phyloP scores from a whole-genome alignment of 352 stramenopile species.

The Plasmopara halstedii region DNA sequence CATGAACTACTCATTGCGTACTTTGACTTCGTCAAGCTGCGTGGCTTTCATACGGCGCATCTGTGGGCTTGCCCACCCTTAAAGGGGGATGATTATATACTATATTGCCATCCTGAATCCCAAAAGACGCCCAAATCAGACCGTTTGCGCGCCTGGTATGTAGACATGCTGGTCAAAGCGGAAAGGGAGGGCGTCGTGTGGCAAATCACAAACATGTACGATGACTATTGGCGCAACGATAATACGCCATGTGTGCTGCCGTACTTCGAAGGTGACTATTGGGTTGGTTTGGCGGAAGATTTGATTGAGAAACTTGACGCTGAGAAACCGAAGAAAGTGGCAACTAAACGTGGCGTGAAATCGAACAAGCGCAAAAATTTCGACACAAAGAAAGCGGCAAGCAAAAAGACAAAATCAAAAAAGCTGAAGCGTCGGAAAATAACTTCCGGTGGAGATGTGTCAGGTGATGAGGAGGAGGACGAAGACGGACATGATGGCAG shows the following conservation, averaged over 20 bases:
- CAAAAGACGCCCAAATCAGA: slow-evolving; percentile 99
- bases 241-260: slow-evolving; percentile 78
- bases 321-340: slow-evolving; percentile 70
- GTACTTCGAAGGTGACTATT: slow-evolving; percentile 87
- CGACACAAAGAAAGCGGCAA: slow-evolving; percentile 54
- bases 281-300: slow-evolving; percentile 81
- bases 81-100: slow-evolving; percentile 99
- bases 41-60: slow-evolving; percentile 97
- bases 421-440: slow-evolving; percentile 71
- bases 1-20: slow-evolving; percentile 98
- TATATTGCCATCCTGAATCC: slow-evolving; percentile 98
- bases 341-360: slow-evolving; percentile 40
- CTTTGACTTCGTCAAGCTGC: slow-evolving; percentile 95
- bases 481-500: slow-evolving; percentile 34
- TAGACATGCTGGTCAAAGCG: slow-evolving; percentile 84
- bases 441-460: slow-evolving; percentile 21
- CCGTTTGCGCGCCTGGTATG: slow-evolving; percentile 95
- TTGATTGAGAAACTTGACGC: slow-evolving; percentile 86
- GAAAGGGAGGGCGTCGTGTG: slow-evolving; percentile 87
- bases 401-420: slow-evolving; percentile 74
- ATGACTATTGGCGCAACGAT: slow-evolving; percentile 90
- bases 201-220: slow-evolving; percentile 95
- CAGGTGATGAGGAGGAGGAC: slow-evolving; percentile 40
- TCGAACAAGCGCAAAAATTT: slow-evolving; percentile 55
- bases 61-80: slow-evolving; percentile 99